A percentile compares a stretch with the other conserved stretches of the same genome.
These are phyloP conservation scores for Mycena leptocephala DNA, from an alignment of 768 basidiomycete species.

Conservation along the genomic window DNA sequence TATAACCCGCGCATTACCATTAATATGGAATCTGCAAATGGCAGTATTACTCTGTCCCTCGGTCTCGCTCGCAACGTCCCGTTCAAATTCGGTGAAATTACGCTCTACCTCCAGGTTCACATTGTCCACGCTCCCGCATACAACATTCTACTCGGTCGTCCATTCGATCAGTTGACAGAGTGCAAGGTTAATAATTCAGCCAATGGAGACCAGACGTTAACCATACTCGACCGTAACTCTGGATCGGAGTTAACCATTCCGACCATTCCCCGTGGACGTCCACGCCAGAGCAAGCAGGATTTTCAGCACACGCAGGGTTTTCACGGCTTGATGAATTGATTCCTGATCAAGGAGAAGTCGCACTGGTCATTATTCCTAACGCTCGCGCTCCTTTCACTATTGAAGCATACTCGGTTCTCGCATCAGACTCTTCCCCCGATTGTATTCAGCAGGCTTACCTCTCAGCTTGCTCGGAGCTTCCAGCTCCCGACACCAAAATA, in stretches of 20 bases:
- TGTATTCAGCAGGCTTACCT: not conserved
- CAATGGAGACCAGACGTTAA: not conserved
- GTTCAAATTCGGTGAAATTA: not conserved
- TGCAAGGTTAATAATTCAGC: not conserved
- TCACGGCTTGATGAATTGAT: slow-evolving; percentile 8
- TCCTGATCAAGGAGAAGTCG: slow-evolving; percentile 10
- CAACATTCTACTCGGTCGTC: slow-evolving; percentile 24
- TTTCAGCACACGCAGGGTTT: not conserved
- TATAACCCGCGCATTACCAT: slow-evolving; percentile 1
- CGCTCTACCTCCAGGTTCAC: slow-evolving; percentile 29
- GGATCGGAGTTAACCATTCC: slow-evolving; percentile 1
- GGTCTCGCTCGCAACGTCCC: slow-evolving; percentile 32
- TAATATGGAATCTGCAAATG: slow-evolving; percentile 16
- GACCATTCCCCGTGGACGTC: slow-evolving; percentile 6
- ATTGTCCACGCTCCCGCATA: slow-evolving; percentile 20
- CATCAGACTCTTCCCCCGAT: not conserved
- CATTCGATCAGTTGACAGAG: slow-evolving; percentile 22
- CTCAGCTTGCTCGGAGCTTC: not conserved
- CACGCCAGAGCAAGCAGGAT: not conserved
- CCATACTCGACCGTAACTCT: slow-evolving; percentile 11
- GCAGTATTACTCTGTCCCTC: not conserved
- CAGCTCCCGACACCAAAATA: not conserved
- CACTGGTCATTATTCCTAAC: not conserved
- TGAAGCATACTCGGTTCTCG: not conserved
- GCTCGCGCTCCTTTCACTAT: not conserved